Percentiles rank a stretch among this genome's conserved stretches.
Evolutionary conservation across 2,329 filamentous ascomycete genomes (phyloP).

Genomic region (Esteya vermicola): DNA sequence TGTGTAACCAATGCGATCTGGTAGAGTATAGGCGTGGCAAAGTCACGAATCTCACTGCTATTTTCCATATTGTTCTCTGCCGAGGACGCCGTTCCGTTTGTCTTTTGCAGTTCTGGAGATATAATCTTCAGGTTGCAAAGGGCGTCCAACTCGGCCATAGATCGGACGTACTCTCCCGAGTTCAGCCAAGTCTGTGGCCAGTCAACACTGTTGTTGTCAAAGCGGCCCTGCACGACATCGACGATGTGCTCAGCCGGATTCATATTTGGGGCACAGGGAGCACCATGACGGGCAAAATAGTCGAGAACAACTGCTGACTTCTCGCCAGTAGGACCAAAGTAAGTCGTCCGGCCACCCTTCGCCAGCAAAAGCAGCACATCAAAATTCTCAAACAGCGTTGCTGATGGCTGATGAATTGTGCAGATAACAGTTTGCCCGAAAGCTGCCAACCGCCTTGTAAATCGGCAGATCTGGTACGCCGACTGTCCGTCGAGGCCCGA

Average conservation of each 20-base stretch:
- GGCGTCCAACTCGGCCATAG: constrained; percentile 49
- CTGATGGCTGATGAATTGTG: constrained; percentile 58
- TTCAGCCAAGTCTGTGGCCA: constrained; percentile 22
- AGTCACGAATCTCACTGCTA: neutral
- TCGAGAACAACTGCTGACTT: constrained; percentile 35
- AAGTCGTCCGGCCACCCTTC: constrained; percentile 49
- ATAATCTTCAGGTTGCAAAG: constrained; percentile 36
- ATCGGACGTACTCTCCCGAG: constrained; percentile 20
- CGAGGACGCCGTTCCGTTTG: too few relatives aligned
- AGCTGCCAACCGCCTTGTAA: constrained; percentile 51
- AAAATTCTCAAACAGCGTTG: constrained; percentile 51
- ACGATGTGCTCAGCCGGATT: constrained; percentile 73
- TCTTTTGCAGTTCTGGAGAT: too few relatives aligned
- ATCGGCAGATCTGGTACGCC: constrained; percentile 50
- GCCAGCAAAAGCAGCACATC: constrained; percentile 50
- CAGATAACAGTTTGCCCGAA: constrained; percentile 53
- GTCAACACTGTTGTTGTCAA: constrained; percentile 18
- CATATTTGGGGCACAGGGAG: constrained; percentile 42
- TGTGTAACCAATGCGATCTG: neutral
- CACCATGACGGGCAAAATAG: constrained; percentile 56
- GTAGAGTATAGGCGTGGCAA: neutral
- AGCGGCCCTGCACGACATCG: constrained; percentile 25
- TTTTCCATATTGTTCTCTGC: too few relatives aligned
- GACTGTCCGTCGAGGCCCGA: constrained; percentile 55
- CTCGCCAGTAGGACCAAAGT: constrained; percentile 40